Evolutionary conservation across 495 filamentous ascomycete genomes (phyloP), one percentile per base, ranked within the genome.

Genomic region (Daldinia vernicosa): DNA sequence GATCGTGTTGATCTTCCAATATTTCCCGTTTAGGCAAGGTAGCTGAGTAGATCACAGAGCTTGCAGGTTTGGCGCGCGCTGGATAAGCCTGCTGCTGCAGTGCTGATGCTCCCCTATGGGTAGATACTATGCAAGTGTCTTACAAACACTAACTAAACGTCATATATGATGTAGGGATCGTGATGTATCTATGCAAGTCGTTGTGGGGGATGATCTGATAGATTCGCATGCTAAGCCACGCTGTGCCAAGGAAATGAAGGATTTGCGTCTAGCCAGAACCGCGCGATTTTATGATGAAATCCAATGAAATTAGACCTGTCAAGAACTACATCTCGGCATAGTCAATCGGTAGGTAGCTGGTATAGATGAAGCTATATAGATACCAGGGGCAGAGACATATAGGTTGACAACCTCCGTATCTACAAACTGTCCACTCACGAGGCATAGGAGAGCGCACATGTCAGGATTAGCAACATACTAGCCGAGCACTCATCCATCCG

Each of bases 241-340:
- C 26, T 51, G 51, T 72, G 70, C 65, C 70, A 72, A 69, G 60
- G 56, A 52, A 69, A 65, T 58, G 35, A 26, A 72, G 56, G 61
- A 45, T 33, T 27, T 55, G 6, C 17, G 50, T 60, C 70, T 60
- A 57, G 65, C 51, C 53, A 14, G 19, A 19, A 60, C 66, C 33
- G 26, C 60, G 43, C 63, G 30, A 33, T 63, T 72, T 63, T 47
- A 40, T 64, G 51, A 58, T 37, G 54, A 56, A 55, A 64, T 68
- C 60, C 12, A 40, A 47, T 60, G 26, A 57, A 51, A 66, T 62
- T 60, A 56, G 24, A 22, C 19, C 43, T 0, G 5, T 47, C 43
- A 24, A 24, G 8, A 47, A 22, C 6, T 12, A 24, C 4, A 22
- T 47, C 43, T 47, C 33, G 33, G 43, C 17, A 47, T 22, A 24